A percentile compares a stretch with the other conserved stretches of the same genome.
These are phyloP conservation scores for Phallus indusiatus DNA, from an alignment of 768 basidiomycete genomes.

Conservation along the genomic window DNA sequence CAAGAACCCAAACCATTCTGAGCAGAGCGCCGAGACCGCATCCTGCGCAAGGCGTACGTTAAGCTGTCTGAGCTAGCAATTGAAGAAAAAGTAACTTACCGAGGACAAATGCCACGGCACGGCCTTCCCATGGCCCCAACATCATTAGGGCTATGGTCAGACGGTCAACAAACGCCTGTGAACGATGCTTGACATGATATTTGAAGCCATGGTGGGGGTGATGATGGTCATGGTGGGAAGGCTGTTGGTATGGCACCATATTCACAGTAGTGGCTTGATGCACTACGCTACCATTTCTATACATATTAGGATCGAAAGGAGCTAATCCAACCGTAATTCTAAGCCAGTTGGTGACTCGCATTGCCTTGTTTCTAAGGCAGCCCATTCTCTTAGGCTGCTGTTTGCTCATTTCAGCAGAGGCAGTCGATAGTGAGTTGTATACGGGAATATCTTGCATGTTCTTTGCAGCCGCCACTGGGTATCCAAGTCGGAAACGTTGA, in stretches of 20 bases:
- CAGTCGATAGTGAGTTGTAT: constrained; percentile 6
- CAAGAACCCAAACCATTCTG: constrained; percentile 70
- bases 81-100: constrained; percentile 34
- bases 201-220: constrained; percentile 18
- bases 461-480: constrained; percentile 21
- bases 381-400: constrained; percentile 1
- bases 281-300: constrained; percentile 5
- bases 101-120: constrained; percentile 74
- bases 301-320: not conserved
- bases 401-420: constrained; percentile 6
- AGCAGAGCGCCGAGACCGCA: constrained; percentile 77
- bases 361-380: constrained; percentile 37
- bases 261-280: constrained; percentile 9
- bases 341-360: constrained; percentile 45
- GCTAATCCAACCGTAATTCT: constrained; percentile 47
- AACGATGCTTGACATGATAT: constrained; percentile 16
- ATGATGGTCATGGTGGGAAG: constrained; percentile 19
- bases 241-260: constrained; percentile 20
- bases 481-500: constrained; percentile 29
- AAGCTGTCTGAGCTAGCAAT: constrained; percentile 3
- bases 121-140: constrained; percentile 76
- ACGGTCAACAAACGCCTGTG: constrained; percentile 43
- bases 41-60: constrained; percentile 32
- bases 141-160: constrained; percentile 56
- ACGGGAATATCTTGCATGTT: constrained; percentile 17